Evolutionary conservation across 345 rosid species (phyloP), one percentile per base, ranked within the genome.

Genomic region (Salix brachista): DNA sequence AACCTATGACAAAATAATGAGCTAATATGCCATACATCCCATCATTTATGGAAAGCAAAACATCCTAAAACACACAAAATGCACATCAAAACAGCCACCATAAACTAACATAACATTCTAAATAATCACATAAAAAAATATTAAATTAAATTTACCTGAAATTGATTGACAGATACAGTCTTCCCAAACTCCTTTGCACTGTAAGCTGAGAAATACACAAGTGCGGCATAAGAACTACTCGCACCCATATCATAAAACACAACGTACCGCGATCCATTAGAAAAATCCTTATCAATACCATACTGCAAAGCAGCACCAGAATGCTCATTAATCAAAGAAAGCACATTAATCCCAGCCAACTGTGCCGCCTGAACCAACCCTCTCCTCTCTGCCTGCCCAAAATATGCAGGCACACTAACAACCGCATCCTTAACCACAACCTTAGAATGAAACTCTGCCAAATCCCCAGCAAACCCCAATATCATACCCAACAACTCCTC

Each of bases 301-400:
- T 96, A 96, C 86, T 96, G 99, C 85, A 96, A 91, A 17, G 99
- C 99, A 0, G 97, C 99, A 61, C 98, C 98, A 0, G 98, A 89
- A 78, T 91, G 97, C 85, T 96, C 99, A 78, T 94, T 89, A 41
- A 84, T 82, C 82, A 96, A 74, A 0, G 97, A 86, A 70, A 96
- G 94, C 61, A 90, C 97, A 82, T 92, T 96, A 68, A 94, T 88
- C 50, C 97, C 99, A 2, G 96, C 99, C 88, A 96, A 80, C 73
- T 92, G 90, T 3, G 99, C 94, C 2, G 99, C 98, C 85, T 87
- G 91, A 69, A 90, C 58, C 89, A 96, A 79, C 23, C 93, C 99
- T 65, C 87, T 88, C 82, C 99, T 84, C 90, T 96, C 97, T 6
- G 95, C 93, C 85, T 96, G 99, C 71, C 98, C 98, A 82, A 91